Evolutionary conservation across 179 eudicot genomes (phyloP).

Genomic region (Carnegiea gigantea): DNA sequence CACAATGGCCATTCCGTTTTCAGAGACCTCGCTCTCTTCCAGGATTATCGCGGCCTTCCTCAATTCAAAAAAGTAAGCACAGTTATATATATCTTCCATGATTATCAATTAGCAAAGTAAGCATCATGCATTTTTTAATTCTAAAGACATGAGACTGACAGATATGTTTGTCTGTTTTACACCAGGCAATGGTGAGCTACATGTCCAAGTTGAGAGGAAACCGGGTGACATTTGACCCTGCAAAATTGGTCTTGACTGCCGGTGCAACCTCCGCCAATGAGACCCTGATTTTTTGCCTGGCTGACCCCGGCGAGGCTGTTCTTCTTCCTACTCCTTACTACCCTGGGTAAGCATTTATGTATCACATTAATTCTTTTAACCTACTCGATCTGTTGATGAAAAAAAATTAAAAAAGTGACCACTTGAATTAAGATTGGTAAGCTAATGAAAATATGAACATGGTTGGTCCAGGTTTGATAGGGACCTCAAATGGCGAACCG

Average conservation of each 20-base stretch:
- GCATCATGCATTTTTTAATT: no score
- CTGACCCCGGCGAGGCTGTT: conserved; percentile 85
- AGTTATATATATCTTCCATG: background rate
- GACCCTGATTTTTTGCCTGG: conserved; percentile 81
- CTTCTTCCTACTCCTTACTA: conserved; percentile 94
- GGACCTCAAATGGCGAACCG: conserved; percentile 95
- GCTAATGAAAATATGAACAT: no score
- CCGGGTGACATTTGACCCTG: conserved; percentile 65
- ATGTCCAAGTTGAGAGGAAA: conserved; percentile 80
- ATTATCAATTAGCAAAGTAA: no score
- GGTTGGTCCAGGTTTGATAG: conserved; percentile 70
- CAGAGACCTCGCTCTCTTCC: conserved; percentile 84
- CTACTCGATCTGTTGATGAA: no score
- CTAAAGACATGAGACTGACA: background rate
- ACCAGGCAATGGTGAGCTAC: conserved; percentile 70
- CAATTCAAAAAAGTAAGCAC: conserved; percentile 63
- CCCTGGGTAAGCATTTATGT: conserved; percentile 55
- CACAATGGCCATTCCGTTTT: conserved; percentile 61
- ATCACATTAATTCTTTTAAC: no score
- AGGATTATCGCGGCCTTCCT: conserved; percentile 90
- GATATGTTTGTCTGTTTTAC: conserved; percentile 8
- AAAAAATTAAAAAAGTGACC: background rate
- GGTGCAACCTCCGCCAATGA: conserved; percentile 98
- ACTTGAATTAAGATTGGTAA: no score
- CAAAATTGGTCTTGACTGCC: conserved; percentile 78